Evolutionary conservation across 2,329 filamentous ascomycete genomes (phyloP).

Genomic region (Neonectria magnoliae): DNA sequence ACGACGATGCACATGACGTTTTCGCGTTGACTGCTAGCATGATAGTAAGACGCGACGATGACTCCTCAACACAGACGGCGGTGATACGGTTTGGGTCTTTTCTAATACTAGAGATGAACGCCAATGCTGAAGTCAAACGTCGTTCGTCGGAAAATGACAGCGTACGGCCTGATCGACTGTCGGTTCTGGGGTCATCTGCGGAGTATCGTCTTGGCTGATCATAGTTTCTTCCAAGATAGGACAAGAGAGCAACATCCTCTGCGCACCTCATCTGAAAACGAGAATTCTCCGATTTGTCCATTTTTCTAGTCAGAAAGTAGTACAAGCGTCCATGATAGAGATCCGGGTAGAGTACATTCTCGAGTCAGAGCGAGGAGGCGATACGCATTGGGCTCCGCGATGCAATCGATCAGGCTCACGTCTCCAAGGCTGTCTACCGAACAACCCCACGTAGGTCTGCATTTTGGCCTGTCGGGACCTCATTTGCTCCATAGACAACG

Average conservation of each 20-base stretch:
- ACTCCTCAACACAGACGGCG: slow-evolving; percentile 35
- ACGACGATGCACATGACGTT: slow-evolving; percentile 1
- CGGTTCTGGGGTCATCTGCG: not conserved
- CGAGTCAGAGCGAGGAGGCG: not conserved
- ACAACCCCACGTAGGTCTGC: not conserved
- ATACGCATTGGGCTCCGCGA: not conserved
- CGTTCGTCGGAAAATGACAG: slow-evolving; percentile 32
- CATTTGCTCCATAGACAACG: not conserved
- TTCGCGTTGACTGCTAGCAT: slow-evolving; percentile 36
- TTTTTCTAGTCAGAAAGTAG: not conserved
- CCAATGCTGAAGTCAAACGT: slow-evolving; percentile 27
- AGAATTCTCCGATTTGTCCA: not conserved
- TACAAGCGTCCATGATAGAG: no score
- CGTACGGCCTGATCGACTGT: not conserved
- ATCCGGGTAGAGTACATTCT: no score
- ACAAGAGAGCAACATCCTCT: slow-evolving; percentile 33
- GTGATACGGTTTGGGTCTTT: slow-evolving; percentile 23
- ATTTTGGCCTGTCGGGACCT: not conserved
- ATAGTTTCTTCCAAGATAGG: slow-evolving; percentile 15
- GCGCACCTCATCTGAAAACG: slow-evolving; percentile 6
- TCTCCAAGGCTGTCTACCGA: not conserved
- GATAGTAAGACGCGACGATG: slow-evolving; percentile 8
- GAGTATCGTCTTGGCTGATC: slow-evolving; percentile 3
- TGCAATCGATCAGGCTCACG: not conserved
- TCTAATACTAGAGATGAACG: slow-evolving; percentile 31